phyloP scores from a whole-genome alignment of 257 asterid genomes.

The Nicotiana sylvestris region DNA sequence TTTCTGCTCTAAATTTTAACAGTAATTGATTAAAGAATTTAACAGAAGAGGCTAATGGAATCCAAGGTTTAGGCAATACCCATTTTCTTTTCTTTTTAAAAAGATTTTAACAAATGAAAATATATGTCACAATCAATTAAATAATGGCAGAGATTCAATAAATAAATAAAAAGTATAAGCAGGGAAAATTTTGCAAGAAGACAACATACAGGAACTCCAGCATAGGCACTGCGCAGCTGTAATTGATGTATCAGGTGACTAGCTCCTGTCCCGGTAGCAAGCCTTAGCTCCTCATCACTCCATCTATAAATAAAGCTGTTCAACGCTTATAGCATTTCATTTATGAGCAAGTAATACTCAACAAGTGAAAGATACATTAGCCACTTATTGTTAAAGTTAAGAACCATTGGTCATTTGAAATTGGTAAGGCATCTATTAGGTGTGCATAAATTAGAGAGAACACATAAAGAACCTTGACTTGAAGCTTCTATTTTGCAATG shows the following conservation, averaged over 20 bases:
- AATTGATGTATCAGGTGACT: conserved; percentile 49
- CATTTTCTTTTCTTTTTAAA: not conserved
- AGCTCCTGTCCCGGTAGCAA: conserved; percentile 69
- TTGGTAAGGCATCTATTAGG: not conserved
- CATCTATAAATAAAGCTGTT: conserved; percentile 41
- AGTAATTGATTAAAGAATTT: not conserved
- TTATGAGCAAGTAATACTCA: not conserved
- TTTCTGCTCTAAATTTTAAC: not conserved
- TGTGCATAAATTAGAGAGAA: not conserved
- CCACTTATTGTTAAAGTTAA: not conserved
- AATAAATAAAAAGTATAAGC: not conserved
- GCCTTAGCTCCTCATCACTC: conserved; percentile 67
- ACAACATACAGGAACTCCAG: conserved; percentile 59
- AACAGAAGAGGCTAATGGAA: not conserved
- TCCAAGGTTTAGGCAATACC: not conserved
- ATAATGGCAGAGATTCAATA: not conserved
- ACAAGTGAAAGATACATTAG: not conserved
- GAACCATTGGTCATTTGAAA: not conserved
- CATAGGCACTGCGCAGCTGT: conserved; percentile 63
- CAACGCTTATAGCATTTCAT: conserved; percentile 8
- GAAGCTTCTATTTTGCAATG: conserved; percentile 17
- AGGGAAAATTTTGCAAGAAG: not conserved
- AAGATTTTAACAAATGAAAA: not conserved
- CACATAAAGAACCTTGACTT: not conserved
- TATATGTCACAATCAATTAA: not conserved